Evolutionary conservation across 2,329 filamentous ascomycete species (phyloP).

Genomic region (Sclerotinia borealis): DNA sequence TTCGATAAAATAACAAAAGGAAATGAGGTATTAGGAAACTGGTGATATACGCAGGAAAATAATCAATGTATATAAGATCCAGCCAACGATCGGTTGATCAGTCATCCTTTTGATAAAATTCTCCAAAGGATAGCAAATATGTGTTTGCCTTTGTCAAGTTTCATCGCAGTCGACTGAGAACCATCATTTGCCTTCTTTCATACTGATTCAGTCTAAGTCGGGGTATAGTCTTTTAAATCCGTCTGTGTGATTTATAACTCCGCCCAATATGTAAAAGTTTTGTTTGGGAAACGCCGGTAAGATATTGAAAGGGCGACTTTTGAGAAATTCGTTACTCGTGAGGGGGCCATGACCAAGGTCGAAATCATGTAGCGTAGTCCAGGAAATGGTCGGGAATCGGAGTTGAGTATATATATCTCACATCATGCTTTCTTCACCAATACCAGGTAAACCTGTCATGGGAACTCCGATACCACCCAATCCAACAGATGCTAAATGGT

Average conservation of each 20-base stretch:
- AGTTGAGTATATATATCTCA: conserved; percentile 15
- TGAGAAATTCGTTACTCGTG: conserved; percentile 8
- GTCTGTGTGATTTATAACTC: conserved; percentile 25
- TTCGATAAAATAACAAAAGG: neutral
- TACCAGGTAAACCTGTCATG: conserved; percentile 45
- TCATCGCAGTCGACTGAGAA: neutral
- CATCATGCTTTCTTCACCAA: conserved; percentile 46
- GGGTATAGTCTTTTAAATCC: conserved; percentile 28
- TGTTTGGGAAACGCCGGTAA: conserved; percentile 8
- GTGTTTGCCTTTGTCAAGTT: neutral
- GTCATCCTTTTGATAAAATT: neutral
- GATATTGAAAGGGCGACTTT: neutral
- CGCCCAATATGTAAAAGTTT: conserved; percentile 28
- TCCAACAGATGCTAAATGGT: conserved; percentile 30
- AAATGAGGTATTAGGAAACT: neutral
- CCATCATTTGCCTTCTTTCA: conserved; percentile 8
- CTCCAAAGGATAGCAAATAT: neutral
- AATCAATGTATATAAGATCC: neutral
- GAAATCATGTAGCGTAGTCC: conserved; percentile 8
- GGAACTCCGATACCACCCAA: conserved; percentile 29
- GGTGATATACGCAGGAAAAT: neutral
- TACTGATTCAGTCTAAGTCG: conserved; percentile 27
- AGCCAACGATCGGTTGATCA: neutral
- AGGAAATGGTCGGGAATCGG: conserved; percentile 1
- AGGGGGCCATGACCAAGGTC: conserved; percentile 4